Base-by-base conservation (phyloP, 2,329 filamentous ascomycete species). In the Amauroascus verrucosus region DNA sequence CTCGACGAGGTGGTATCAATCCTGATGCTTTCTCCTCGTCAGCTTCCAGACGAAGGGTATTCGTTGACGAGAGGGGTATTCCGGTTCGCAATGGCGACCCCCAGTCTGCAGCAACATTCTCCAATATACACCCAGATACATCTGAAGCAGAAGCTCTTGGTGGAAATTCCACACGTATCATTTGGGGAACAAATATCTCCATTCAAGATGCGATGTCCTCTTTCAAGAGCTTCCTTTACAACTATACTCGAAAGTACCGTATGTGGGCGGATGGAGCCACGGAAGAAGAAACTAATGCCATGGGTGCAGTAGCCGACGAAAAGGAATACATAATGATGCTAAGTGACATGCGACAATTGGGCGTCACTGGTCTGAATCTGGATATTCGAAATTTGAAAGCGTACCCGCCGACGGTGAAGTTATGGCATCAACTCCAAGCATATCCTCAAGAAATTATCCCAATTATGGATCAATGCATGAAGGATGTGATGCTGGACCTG, bases 141-240 rank as follows among this genome's bases (percentile, higher is more conserved):
- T 96, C 91, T 1, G 93, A 98, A 67, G 93, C 93, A 0, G 86
- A 96, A 64, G 81, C 78, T 0, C 80, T 96, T 38, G 91, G 89
- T 37, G 93, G 90, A 1, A 81, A 81, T 55, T 87, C 86, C 37
- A 84, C 85, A 53, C 83, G 85, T 60, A 81, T 94, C 54, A 91
- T 98, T 59, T 98, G 93, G 93, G 93, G 93, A 68, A 98, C 93
- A 41, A 97, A 95, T 37, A 87, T 98, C 48, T 95, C 91, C 4
- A 85, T 98, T 51, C 82, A 88, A 56, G 90, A 97, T 67, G 89
- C 88, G 0, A 86, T 94, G 68, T 81, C 83, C 49, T 78, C 84
- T 0, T 95, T 96, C 75, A 91, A 93, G 65, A 89, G 93, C 59
- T 98, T 98, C 64, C 75, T 98, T 26, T 82, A 83, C 65, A 94